These are phyloP conservation scores for Penicillium pulvis DNA, from an alignment of 495 filamentous ascomycete species.

Conservation along the genomic window DNA sequence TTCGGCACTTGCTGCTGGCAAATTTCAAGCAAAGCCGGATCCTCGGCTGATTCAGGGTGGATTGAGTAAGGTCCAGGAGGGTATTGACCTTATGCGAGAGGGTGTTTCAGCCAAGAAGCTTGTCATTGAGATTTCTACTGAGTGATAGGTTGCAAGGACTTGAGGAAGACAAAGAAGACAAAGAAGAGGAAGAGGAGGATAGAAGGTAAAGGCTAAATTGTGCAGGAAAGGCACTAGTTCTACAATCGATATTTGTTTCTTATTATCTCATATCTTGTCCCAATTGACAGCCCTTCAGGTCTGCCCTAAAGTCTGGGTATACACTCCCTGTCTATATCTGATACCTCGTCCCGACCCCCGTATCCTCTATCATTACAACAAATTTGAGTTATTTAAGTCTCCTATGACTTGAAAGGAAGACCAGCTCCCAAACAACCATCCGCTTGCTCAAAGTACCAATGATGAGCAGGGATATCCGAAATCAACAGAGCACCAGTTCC, in stretches of 20 bases:
- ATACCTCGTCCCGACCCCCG: neutral
- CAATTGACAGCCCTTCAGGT: neutral
- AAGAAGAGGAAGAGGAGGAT: too few relatives aligned
- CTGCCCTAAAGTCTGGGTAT: neutral
- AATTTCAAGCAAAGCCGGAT: conserved; percentile 36
- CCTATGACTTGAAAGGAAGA: conserved; percentile 20
- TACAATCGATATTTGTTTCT: too few relatives aligned
- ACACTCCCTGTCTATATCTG: neutral
- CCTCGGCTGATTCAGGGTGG: conserved; percentile 39
- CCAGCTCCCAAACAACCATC: conserved; percentile 31
- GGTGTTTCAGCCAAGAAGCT: conserved; percentile 48
- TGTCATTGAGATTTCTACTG: conserved; percentile 33
- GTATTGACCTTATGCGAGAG: conserved; percentile 33
- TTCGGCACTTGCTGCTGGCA: conserved; percentile 30
- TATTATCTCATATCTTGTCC: neutral
- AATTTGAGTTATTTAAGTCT: neutral
- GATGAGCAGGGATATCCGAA: conserved; percentile 36
- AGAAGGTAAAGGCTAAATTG: too few relatives aligned
- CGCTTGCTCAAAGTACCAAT: conserved; percentile 47
- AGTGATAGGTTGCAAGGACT: neutral
- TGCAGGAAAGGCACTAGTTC: too few relatives aligned
- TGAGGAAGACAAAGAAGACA: too few relatives aligned
- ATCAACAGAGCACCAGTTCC: conserved; percentile 30
- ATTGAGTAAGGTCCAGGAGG: conserved; percentile 44
- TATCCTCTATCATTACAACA: neutral